Base-by-base conservation (phyloP, 1,139 yeast species). In the Yamadazyma spencermartinsiae region DNA sequence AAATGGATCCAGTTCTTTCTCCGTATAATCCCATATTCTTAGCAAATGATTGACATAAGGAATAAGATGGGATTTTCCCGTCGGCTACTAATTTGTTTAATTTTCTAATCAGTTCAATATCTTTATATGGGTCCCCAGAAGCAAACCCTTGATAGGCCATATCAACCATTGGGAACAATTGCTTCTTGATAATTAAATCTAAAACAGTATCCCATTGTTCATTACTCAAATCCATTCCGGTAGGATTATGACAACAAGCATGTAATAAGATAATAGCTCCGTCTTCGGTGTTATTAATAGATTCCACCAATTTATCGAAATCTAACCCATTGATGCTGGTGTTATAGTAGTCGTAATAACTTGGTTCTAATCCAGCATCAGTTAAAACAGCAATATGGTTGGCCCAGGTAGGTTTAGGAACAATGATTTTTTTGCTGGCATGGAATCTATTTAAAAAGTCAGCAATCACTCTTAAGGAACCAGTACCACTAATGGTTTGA, bases 111-210 rank as follows among this genome's bases (percentile, higher is more conserved):
- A 74, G 63, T 19, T 63, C 68, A 51, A 76, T 71, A 55, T 77
- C 82, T 49, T 72, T 63, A 46, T 61, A 64, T 49, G 69, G 69
- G 48, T 69, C 69, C 42, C 98, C 97, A 31, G 94, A 79, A 21
- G 98, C 96, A 58, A 92, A 92, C 10, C 98, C 97, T 71, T 90
- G 98, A 74, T 92, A 92, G 17, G 98, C 98, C 72, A 87, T 83
- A 68, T 92, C 98, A 55, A 92, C 87, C 59, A 90, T 68, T 37
- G 95, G 95, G 62, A 87, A 79, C 60, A 88, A 90, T 40, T 76
- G 72, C 56, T 80, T 77, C 35, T 56, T 48, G 51, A 71, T 65
- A 44, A 78, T 70, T 45, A 86, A 65, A 36, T 75, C 72, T 38
- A 86, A 72, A 37, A 92, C 82, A 58, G 74, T 64, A 37, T 72